Conservation (phyloP, 768 basidiomycete species). For the Omphalotus guepiniiformis region DNA sequence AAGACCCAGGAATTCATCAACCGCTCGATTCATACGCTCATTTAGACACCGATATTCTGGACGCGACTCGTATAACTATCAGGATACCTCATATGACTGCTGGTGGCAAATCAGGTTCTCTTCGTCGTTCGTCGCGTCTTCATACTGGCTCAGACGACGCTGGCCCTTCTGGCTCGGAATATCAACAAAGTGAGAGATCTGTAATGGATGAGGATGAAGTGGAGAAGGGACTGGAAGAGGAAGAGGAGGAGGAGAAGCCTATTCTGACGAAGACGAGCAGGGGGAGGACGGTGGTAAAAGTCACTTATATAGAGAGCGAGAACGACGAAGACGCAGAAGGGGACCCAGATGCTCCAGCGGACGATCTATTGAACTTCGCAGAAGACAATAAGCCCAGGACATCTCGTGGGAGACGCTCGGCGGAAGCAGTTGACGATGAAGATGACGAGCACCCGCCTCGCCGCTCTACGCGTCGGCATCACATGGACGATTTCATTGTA, state of each 20-base stretch:
- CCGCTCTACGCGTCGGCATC: constrained; percentile 36
- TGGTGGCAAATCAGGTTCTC: too few relatives aligned
- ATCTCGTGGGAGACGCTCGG: constrained; percentile 3
- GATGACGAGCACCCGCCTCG: constrained; percentile 27
- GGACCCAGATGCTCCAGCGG: constrained; percentile 15
- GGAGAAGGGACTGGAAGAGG: constrained; percentile 26
- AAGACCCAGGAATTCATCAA: too few relatives aligned
- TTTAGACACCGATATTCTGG: too few relatives aligned
- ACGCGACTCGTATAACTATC: too few relatives aligned
- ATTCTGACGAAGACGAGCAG: constrained; percentile 25
- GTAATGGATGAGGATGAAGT: constrained; percentile 27
- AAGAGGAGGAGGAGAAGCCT: constrained; percentile 22
- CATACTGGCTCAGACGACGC: constrained; percentile 27
- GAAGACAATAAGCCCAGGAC: constrained; percentile 2
- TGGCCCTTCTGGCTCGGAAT: constrained; percentile 44
- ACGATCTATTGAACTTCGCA: constrained; percentile 13
- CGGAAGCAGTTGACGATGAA: constrained; percentile 35
- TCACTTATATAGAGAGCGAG: constrained; percentile 39
- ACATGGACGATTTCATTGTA: constrained; percentile 19
- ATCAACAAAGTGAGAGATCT: constrained; percentile 44
- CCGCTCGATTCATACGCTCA: too few relatives aligned
- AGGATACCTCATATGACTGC: too few relatives aligned
- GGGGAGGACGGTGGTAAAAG: constrained; percentile 38
- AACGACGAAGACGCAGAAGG: constrained; percentile 21
- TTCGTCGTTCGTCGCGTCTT: constrained; percentile 32